Evolutionary conservation across 2,329 filamentous ascomycete species (phyloP).

Genomic region (Hypoxylon sp.): DNA sequence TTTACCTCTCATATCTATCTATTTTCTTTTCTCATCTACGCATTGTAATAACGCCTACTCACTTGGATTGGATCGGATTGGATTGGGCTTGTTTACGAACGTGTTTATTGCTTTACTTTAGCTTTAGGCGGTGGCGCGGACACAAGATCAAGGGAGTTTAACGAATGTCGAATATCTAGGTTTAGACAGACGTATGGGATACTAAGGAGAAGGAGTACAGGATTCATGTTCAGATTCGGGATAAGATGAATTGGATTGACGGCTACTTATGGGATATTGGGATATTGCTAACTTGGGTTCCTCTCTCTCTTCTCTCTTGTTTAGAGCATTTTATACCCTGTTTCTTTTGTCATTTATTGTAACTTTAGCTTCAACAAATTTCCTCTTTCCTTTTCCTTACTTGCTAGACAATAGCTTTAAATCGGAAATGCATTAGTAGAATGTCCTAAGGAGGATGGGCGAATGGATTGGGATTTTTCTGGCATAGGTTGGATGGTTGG

Average conservation of each 20-base stretch:
- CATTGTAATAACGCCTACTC: conserved; percentile 8
- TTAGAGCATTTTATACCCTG: conserved; percentile 36
- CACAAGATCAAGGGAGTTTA: too few species aligned
- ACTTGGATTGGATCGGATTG: neutral
- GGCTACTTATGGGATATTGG: conserved; percentile 5
- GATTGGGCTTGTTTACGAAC: too few species aligned
- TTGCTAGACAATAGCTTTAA: conserved; percentile 29
- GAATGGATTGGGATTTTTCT: conserved; percentile 16
- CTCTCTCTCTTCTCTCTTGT: conserved; percentile 15
- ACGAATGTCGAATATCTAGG: too few species aligned
- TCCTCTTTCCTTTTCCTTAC: conserved; percentile 10
- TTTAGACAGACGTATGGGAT: too few species aligned
- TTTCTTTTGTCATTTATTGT: conserved; percentile 21
- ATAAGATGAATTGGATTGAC: too few species aligned
- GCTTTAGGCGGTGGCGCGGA: too few species aligned
- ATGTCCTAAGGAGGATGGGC: too few species aligned
- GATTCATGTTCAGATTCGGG: too few species aligned
- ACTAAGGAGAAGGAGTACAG: neutral
- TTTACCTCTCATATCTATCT: conserved; percentile 1
- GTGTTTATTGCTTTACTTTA: too few species aligned
- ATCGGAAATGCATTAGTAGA: conserved; percentile 26
- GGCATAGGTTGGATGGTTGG: too few species aligned
- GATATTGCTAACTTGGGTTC: too few species aligned
- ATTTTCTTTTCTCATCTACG: neutral
- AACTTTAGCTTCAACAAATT: conserved; percentile 22